Percentiles rank a stretch among this genome's conserved stretches.
Evolutionary conservation across 306 rosid genomes (phyloP).

Genomic region (Prunus kanzakura): DNA sequence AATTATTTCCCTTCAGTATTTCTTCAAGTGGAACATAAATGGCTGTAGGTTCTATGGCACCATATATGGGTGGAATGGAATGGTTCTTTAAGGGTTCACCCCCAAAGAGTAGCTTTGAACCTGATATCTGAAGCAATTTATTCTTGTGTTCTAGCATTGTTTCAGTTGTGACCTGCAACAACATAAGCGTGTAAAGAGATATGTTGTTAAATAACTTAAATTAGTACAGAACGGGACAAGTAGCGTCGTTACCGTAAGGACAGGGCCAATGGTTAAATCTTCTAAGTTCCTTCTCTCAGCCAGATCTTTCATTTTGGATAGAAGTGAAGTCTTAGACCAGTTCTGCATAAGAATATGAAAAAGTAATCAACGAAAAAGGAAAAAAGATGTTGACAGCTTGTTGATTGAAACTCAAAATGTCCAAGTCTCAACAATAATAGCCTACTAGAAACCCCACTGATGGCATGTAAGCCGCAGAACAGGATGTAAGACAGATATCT

Average conservation of each 20-base stretch:
- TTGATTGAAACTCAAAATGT: not conserved
- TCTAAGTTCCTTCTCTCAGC: constrained; percentile 84
- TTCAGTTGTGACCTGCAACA: constrained; percentile 65
- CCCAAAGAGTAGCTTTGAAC: constrained; percentile 86
- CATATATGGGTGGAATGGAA: constrained; percentile 75
- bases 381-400: not conserved
- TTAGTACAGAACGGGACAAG: not conserved
- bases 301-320: constrained; percentile 77
- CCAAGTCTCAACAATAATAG: not conserved
- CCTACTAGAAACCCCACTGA: not conserved
- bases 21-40: constrained; percentile 84
- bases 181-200: not conserved
- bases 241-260: constrained; percentile 63
- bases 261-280: constrained; percentile 90
- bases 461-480: not conserved
- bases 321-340: constrained; percentile 66
- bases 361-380: constrained; percentile 12
- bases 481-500: not conserved
- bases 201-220: not conserved
- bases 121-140: constrained; percentile 76
- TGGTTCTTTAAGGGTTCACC: constrained; percentile 74
- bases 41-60: constrained; percentile 87
- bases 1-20: constrained; percentile 66
- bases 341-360: constrained; percentile 49
- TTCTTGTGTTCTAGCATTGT: constrained; percentile 74